phyloP scores from a whole-genome alignment of 2,329 filamentous ascomycete species.

The Metarhizium brunneum region DNA sequence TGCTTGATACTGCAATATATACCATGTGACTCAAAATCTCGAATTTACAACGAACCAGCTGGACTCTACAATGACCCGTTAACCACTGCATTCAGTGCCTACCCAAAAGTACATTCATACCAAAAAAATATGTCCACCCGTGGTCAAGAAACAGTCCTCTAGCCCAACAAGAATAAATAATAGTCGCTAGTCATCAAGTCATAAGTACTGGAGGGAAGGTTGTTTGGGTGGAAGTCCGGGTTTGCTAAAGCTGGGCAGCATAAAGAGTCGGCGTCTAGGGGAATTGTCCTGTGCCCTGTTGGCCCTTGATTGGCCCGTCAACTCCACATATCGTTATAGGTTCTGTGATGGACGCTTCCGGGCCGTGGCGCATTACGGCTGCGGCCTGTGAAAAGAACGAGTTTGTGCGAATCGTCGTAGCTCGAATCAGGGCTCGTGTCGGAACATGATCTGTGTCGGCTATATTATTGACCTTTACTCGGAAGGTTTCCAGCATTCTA shows the following conservation, averaged over 20 bases:
- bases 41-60: no score
- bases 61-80: no score
- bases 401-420: constrained; percentile 27
- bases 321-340: constrained; percentile 7
- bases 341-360: constrained; percentile 7
- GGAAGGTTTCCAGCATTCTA: constrained; percentile 26
- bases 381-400: constrained; percentile 30
- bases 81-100: neutral
- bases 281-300: neutral
- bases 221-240: neutral
- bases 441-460: constrained; percentile 20
- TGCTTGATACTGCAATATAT: no score
- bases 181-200: neutral
- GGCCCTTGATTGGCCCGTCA: constrained; percentile 1
- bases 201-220: neutral
- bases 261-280: neutral
- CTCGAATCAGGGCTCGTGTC: constrained; percentile 23
- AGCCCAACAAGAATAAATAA: neutral
- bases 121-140: neutral
- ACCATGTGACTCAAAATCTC: no score
- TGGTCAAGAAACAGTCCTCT: neutral
- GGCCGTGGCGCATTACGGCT: constrained; percentile 15
- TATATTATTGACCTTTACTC: constrained; percentile 25
- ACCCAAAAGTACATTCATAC: neutral
- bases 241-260: neutral